Conservation (phyloP, 768 basidiomycete species). For the Botryobasidium botryosum region DNA sequence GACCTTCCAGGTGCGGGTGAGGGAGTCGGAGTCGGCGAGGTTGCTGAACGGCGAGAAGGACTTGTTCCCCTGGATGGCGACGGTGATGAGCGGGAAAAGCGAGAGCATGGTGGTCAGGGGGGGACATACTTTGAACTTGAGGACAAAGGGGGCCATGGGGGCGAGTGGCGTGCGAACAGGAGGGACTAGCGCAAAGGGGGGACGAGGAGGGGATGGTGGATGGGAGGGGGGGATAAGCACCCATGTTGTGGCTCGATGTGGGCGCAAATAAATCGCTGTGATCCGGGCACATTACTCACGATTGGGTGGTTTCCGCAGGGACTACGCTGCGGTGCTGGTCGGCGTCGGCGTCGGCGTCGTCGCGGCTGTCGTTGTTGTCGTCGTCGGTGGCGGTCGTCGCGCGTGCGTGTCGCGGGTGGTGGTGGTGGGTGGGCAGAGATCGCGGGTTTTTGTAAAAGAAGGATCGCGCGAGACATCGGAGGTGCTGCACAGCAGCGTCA, state of each 20-base stretch:
- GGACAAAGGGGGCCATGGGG: constrained; percentile 15
- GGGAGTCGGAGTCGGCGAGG: constrained; percentile 64
- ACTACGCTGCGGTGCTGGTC: neutral
- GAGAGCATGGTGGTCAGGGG: neutral
- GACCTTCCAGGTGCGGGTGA: constrained; percentile 87
- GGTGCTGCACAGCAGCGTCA: too few species aligned
- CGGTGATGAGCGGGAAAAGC: constrained; percentile 2
- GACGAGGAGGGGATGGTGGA: neutral
- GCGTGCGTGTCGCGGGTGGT: too few species aligned
- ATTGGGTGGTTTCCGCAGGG: neutral
- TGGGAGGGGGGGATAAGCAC: neutral
- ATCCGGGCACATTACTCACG: neutral
- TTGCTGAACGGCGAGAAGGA: constrained; percentile 88
- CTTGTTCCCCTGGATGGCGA: constrained; percentile 55
- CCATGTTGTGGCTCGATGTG: neutral
- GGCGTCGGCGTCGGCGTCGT: too few species aligned
- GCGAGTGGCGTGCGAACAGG: neutral
- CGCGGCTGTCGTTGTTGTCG: neutral
- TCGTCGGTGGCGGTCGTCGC: too few species aligned
- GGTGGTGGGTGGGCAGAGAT: too few species aligned
- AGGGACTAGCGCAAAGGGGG: neutral
- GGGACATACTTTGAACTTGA: constrained; percentile 19
- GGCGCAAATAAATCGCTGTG: neutral
- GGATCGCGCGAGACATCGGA: too few species aligned
- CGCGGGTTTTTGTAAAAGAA: too few species aligned